Base-by-base conservation (phyloP, 495 filamentous ascomycete species). In the Talaromyces wortmannii region DNA sequence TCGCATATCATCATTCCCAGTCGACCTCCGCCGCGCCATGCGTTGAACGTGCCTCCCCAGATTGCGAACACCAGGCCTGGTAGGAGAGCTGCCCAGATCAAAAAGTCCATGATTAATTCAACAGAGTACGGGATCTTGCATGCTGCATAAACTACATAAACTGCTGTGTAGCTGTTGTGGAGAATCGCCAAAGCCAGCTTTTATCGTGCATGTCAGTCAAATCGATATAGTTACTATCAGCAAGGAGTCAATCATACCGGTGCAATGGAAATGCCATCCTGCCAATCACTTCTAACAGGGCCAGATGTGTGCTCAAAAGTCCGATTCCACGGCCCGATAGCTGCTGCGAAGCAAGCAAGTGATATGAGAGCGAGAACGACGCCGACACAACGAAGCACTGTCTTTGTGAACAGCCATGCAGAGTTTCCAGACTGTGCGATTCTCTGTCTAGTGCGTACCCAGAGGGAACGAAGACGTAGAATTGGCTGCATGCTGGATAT, bases 201-300 rank as follows among this genome's bases (percentile, higher is more conserved):
- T 23, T 23, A 23, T 23, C 4, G 4, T 23, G 23, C 23, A 53
- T 45, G 13, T 13, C 36, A 40, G 5, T 40, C 18, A 48, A 7
- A 11, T 55, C 43, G 47, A 48, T 3, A 55, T 8, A 23, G 5
- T 13, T 11, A 10, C 30, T n/a, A 13, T 31, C 15, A 5, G 13
- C 13, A 47, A 15, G 11, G 29, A 12, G n/a, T 13, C 7, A 12
- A n/a, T 45, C 43, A 33, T 54, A 58, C 56, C 7, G 56, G 56
- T 7, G 51, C 56, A 43, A 58, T 48, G 10, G 52, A 23, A 17
- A 58, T 42, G 12, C 50, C 56, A 58, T 58, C 56, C 29, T 58
- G 56, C 56, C 56, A 58, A 36, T 53, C 56, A 18, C 52, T 44
- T 50, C 47, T 54, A 15, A 16, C 31, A n/a, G 45, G 31, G 4